A percentile compares a stretch with the other conserved stretches of the same genome.
Evolutionary conservation across 1,284 basidiomycete species (phyloP).

Genomic region (Abortiporus biennis): DNA sequence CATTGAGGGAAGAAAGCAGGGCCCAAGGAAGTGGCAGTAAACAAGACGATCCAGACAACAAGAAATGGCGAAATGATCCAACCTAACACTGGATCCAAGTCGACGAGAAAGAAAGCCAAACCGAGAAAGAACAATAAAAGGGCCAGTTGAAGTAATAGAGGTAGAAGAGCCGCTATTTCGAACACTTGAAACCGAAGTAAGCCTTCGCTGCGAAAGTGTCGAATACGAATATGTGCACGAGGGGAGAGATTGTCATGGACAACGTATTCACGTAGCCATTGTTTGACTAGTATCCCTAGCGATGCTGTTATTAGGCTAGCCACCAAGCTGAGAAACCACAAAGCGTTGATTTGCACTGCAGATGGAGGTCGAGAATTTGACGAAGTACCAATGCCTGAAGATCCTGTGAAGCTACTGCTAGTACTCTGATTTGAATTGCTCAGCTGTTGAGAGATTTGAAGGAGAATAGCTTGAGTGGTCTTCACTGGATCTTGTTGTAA

Average conservation of each 20-base stretch:
- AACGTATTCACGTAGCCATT: too few species aligned
- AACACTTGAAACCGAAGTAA: slow-evolving; percentile 17
- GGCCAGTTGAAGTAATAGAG: slow-evolving; percentile 23
- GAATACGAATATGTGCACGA: slow-evolving; percentile 5
- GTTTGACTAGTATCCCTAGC: slow-evolving; percentile 11
- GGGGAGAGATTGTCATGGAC: slow-evolving; percentile 7
- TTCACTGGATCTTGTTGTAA: slow-evolving; percentile 1
- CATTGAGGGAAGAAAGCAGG: slow-evolving; percentile 9
- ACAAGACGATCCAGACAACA: slow-evolving; percentile 4
- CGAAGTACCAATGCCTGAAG: neutral
- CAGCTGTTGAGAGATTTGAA: slow-evolving; percentile 10
- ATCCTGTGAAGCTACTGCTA: slow-evolving; percentile 6
- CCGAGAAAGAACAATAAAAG: slow-evolving; percentile 25
- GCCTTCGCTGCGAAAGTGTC: slow-evolving; percentile 21
- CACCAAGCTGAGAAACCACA: slow-evolving; percentile 12
- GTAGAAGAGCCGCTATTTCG: slow-evolving; percentile 21
- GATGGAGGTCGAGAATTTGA: neutral
- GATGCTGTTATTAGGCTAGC: slow-evolving; percentile 12
- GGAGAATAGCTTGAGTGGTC: slow-evolving; percentile 8
- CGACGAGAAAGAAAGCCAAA: slow-evolving; percentile 7
- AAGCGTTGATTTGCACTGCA: slow-evolving; percentile 8
- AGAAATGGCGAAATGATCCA: slow-evolving; percentile 3
- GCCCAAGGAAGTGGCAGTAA: slow-evolving; percentile 1
- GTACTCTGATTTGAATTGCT: slow-evolving; percentile 6
- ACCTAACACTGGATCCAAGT: slow-evolving; percentile 7